Evolutionary conservation across 805 yeast species (phyloP), one percentile per base, ranked within the genome.

Genomic region (Saturnispora gosingensis): DNA sequence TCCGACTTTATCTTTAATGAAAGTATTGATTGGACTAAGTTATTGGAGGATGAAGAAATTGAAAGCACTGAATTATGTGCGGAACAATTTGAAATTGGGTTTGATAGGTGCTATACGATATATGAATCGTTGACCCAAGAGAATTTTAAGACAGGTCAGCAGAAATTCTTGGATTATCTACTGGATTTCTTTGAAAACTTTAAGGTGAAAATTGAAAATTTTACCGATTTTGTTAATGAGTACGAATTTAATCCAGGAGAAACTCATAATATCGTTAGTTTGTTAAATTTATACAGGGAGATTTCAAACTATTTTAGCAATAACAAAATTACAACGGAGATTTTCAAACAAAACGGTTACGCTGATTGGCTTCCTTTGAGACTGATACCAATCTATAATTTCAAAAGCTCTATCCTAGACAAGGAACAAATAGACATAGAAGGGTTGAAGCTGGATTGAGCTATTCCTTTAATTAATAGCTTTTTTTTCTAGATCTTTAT

Each of bases 1-100:
- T 63, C 68, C 2, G 67, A 67, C 36, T 61, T 68, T 49, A 67
- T 67, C 3, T 61, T 71, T 45, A 25, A 53, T 5, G 61, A 62
- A 8, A 64, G 58, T 8, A 54, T 56, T 52, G 61, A 48, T 30
- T 59, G 58, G 61, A 54, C 49, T 11, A 35, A 55, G n/a, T 50
- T 54, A 42, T 44, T 47, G 54, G 54, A 18, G 54, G 59, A 43
- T 54, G 66, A 44, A 16, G 51, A 55, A 24, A 48, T 45, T 3
- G 42, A 42, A 18, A 47, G 42, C 6, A 42, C 25, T 2, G 46
- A 35, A 16, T 48, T 48, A 10, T 43, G 34, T 27, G 32, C 27
- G 8, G 28, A 25, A 3, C 50, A 50, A 7, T 50, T 47, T 48
- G 48, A 43, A 36, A 10, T 39, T 7, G 53, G 49, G 6, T 52